phyloP scores from a whole-genome alignment of 108 stramenopile species.

The Asterionellopsis glacialis region DNA sequence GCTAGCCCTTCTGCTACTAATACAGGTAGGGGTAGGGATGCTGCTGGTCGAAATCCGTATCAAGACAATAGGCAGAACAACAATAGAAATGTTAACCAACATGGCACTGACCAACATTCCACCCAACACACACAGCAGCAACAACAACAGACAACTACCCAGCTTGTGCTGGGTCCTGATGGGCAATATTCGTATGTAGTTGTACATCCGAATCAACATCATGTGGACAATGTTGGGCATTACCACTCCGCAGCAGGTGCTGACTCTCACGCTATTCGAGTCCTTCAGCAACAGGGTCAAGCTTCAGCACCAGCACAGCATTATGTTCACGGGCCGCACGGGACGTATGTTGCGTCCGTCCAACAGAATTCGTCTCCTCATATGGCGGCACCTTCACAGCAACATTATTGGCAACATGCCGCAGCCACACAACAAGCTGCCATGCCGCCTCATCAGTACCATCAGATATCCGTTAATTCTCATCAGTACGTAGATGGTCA shows the following conservation, averaged over 20 bases:
- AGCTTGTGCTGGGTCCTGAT: conserved; percentile 70
- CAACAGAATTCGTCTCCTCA: no score
- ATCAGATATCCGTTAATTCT: background rate
- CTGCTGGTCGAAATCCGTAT: conserved; percentile 2
- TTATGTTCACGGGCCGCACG: background rate
- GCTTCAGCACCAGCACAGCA: background rate
- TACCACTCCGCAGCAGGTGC: background rate
- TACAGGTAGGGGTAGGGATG: no score
- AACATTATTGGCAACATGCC: conserved; percentile 1
- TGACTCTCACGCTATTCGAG: background rate
- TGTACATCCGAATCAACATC: conserved; percentile 11
- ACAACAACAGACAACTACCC: conserved; percentile 28
- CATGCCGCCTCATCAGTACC: background rate
- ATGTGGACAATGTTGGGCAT: background rate
- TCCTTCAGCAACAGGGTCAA: background rate
- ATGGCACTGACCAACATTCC: no score
- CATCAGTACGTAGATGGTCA: conserved; percentile 1
- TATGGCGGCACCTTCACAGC: background rate
- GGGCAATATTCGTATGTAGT: conserved; percentile 68
- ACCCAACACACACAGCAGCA: no score
- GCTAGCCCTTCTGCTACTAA: no score
- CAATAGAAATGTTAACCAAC: no score
- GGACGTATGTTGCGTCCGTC: background rate
- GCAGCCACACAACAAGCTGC: background rate
- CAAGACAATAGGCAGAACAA: no score